These are phyloP conservation scores for Globisporangium nodosum DNA, from an alignment of 352 stramenopile species.

Conservation along the genomic window DNA sequence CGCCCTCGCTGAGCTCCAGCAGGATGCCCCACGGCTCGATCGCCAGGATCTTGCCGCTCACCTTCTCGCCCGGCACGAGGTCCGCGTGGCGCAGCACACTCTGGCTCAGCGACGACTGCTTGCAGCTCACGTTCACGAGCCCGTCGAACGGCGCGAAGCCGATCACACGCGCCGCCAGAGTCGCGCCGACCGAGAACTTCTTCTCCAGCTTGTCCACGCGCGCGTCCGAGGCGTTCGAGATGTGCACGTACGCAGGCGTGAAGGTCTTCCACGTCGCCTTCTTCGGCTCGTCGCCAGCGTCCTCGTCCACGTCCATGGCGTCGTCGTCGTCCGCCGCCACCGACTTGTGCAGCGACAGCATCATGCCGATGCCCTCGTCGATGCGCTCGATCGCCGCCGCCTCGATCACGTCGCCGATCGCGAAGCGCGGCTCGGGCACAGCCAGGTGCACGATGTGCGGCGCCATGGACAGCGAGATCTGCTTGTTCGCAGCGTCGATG, in stretches of 20 bases:
- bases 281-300: slow-evolving; percentile 17
- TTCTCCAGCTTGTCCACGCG: slow-evolving; percentile 88
- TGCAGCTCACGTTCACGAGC: slow-evolving; percentile 80
- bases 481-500: slow-evolving; percentile 69
- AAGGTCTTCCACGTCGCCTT: slow-evolving; percentile 79
- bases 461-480: slow-evolving; percentile 80
- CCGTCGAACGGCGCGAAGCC: slow-evolving; percentile 84
- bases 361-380: slow-evolving; percentile 80
- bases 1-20: slow-evolving; percentile 80
- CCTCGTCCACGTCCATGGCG: slow-evolving; percentile 47
- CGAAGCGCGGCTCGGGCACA: slow-evolving; percentile 39
- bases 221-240: slow-evolving; percentile 79
- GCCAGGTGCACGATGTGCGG: slow-evolving; percentile 84
- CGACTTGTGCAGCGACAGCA: slow-evolving; percentile 68
- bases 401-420: slow-evolving; percentile 72
- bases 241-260: slow-evolving; percentile 82
- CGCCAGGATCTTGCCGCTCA: slow-evolving; percentile 76
- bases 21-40: slow-evolving; percentile 83
- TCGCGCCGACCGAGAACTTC: slow-evolving; percentile 61
- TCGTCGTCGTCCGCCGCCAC: slow-evolving; percentile 20
- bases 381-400: slow-evolving; percentile 73
- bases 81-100: slow-evolving; percentile 78
- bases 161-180: slow-evolving; percentile 68
- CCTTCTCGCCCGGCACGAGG: slow-evolving; percentile 59
- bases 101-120: slow-evolving; percentile 67